Base-by-base conservation (phyloP, 208 protist genomes). In the Novymonas esmeraldas region DNA sequence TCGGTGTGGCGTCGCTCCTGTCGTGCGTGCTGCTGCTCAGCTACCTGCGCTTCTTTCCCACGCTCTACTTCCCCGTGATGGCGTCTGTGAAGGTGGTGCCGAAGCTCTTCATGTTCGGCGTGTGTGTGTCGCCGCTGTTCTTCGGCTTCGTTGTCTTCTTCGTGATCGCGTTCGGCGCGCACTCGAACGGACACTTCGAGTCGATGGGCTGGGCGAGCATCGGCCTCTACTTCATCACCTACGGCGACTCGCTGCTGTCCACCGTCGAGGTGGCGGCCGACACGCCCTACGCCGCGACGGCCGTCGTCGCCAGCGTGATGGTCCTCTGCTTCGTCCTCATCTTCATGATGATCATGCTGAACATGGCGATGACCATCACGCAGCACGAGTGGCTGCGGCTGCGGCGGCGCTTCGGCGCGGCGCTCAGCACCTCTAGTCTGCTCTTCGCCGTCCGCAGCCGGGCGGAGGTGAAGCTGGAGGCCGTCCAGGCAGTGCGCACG, bases 271-370 rank as follows among this genome's bases (percentile, higher is more conserved):
- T 67, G 18, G 64, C 72, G 1, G 49, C 76, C 42, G 46, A 64
- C 24, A 78, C 78, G 13, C 70, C 59, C 6, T 79, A 72, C 45
- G 11, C 44, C 42, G 50, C 64, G 29, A 77, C 78, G 13, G 54
- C 44, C 6, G 49, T 82, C 20, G 29, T 85, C n/a, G 79, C 75
- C 14, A 81, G 74, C 54, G 34, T 73, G 41, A 75, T 84, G 66
- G 81, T 78, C 16, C 28, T 85, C 33, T 13, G 70, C 38, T 86
- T 80, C 60, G 64, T 82, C 11, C 41, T 85, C 16, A 54, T 85
- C 6, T 82, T 85, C 46, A 85, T 86, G 64, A 80, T 77, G 64
- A 82, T 77, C n/a, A 81, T 89, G 68, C 66, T 86, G 59, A 86
- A 87, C 71, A 68, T 87, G 20, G 77, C 80, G 1, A 81, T 85